Evolutionary conservation across 129 eudicot species (phyloP).

Genomic region (Centaurea solstitialis): DNA sequence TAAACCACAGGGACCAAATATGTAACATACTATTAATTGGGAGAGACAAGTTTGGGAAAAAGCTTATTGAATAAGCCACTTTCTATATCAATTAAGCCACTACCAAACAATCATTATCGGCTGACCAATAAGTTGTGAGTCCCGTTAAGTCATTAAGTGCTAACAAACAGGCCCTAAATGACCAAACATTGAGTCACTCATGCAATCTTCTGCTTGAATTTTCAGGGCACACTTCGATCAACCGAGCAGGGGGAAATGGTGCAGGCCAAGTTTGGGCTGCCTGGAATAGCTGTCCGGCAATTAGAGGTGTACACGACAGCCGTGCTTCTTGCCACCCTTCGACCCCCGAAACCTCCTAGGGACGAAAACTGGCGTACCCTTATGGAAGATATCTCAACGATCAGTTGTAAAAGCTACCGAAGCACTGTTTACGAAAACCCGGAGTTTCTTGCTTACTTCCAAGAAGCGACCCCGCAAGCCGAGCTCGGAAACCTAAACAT

Average conservation of each 20-base stretch:
- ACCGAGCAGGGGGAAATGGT: constrained; percentile 99
- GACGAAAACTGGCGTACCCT: constrained; percentile 91
- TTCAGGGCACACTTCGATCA: constrained; percentile 84
- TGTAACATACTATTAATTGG: too few species aligned
- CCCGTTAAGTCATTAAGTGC: too few species aligned
- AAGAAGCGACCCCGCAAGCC: constrained; percentile 96
- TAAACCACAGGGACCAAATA: too few species aligned
- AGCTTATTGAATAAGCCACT: too few species aligned
- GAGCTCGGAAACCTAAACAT: constrained; percentile 89
- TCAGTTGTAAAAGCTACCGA: constrained; percentile 67
- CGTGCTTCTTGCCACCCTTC: constrained; percentile 83
- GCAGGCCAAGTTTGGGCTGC: constrained; percentile 88
- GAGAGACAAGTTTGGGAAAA: too few species aligned
- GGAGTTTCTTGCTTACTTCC: constrained; percentile 78
- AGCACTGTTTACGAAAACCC: constrained; percentile 88
- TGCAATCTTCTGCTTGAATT: constrained; percentile 17
- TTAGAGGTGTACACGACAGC: constrained; percentile 93
- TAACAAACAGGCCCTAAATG: too few species aligned
- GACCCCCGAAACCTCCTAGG: constrained; percentile 88
- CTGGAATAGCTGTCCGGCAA: constrained; percentile 81
- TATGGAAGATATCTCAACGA: constrained; percentile 78
- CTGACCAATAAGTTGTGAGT: too few species aligned
- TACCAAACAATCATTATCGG: too few species aligned
- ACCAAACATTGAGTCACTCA: neutral
- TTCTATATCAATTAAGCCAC: too few species aligned